Percentiles rank a stretch among this genome's conserved stretches.
These are phyloP conservation scores for Rubus idaeus DNA, from an alignment of 306 rosid species.

Conservation along the genomic window DNA sequence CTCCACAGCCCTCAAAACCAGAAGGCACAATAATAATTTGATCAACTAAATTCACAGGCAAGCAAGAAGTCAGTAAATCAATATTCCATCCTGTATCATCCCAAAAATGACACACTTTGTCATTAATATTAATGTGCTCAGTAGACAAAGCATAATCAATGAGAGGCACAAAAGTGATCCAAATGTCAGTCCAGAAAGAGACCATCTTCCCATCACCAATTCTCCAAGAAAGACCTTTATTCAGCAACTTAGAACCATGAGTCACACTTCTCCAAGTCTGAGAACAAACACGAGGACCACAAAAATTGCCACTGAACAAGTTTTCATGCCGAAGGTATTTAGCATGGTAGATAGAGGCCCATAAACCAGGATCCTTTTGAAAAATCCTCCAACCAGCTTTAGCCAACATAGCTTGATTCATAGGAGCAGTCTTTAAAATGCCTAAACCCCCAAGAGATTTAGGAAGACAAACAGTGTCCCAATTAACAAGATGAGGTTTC, in stretches of 20 bases:
- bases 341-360: not conserved
- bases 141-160: not conserved
- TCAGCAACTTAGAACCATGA: too few species aligned
- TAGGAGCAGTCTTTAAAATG: too few species aligned
- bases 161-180: not conserved
- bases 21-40: not conserved
- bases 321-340: too few species aligned
- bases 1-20: not conserved
- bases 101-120: not conserved
- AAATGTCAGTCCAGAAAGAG: not conserved
- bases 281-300: too few species aligned
- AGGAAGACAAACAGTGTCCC: too few species aligned
- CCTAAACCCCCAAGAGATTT: too few species aligned
- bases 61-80: not conserved
- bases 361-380: not conserved
- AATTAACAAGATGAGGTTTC: too few species aligned
- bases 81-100: not conserved
- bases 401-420: too few species aligned
- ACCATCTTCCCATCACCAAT: not conserved
- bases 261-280: too few species aligned
- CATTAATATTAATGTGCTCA: not conserved
- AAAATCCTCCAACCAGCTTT: not conserved
- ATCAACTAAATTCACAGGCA: not conserved
- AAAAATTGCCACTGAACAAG: too few species aligned
- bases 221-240: too few species aligned